Base-by-base conservation (phyloP, 2,329 filamentous ascomycete genomes). In the Colletotrichum neosansevieriae region DNA sequence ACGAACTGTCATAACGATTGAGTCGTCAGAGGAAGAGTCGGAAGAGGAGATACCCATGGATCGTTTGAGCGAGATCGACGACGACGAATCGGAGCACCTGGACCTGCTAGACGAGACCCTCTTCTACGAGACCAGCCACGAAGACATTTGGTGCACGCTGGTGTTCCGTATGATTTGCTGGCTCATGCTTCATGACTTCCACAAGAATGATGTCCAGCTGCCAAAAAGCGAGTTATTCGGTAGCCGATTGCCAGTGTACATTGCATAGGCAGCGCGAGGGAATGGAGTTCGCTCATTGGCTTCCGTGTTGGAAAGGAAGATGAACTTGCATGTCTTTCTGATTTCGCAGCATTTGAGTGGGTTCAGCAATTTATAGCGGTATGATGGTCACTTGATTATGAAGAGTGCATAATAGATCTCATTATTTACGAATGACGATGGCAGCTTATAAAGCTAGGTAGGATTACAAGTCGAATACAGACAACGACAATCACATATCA, bases 151-250 rank as follows among this genome's bases (percentile, higher is more conserved):
- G 86, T 85, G 84, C 71, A 83, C 82, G 7, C 76, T 88, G 17
- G 79, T 88, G 4, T 85, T 88, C 70, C 77, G 86, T 29, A 88
- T 88, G 86, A 78, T 88, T 24, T 88, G 85, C 73, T 88, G 86
- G 87, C 75, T 88, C 59, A 79, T 85, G 76, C 75, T 88, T 69
- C 86, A 89, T 72, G 85, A 88, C 71, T 88, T 88, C 59, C 79
- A 86, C 74, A 85, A 84, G 73, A 79, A 82, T 67, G 86, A 88
- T 63, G 78, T 84, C 10, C 85, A 87, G 74, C 74, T 85, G 3
- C 77, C 82, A 50, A 86, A 86, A 75, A 85, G 84, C 67, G 85
- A 88, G 75, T 75, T 88, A 4, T 72, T 84, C 38, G 86, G 85
- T 2, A 88, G 83, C 70, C 81, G 86, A 4, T 80, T 88, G 79